These are phyloP conservation scores for Heterobasidion annosum DNA, from an alignment of 1,284 basidiomycete genomes.

Conservation along the genomic window DNA sequence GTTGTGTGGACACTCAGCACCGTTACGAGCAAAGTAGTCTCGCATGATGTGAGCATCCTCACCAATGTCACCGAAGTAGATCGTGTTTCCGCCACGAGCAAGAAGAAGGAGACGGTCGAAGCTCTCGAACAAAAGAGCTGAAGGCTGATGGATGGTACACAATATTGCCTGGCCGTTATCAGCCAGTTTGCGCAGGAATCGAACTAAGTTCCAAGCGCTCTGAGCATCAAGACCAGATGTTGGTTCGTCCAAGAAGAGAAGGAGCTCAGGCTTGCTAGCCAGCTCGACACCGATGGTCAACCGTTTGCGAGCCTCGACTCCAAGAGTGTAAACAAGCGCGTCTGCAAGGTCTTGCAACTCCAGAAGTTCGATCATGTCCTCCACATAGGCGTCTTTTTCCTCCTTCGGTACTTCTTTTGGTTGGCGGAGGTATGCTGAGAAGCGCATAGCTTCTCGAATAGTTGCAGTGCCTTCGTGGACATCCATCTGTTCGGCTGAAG, in stretches of 20 bases:
- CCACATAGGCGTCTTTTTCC: constrained; percentile 80
- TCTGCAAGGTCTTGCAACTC: constrained; percentile 59
- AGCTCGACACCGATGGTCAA: constrained; percentile 86
- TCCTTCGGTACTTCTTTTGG: constrained; percentile 58
- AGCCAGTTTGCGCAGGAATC: constrained; percentile 79
- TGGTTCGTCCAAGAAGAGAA: constrained; percentile 65
- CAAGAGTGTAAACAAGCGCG: constrained; percentile 51
- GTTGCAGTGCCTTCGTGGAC: constrained; percentile 84
- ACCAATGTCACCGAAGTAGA: constrained; percentile 79
- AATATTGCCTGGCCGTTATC: constrained; percentile 83
- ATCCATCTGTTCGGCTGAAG: constrained; percentile 76
- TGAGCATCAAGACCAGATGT: constrained; percentile 63
- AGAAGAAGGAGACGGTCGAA: constrained; percentile 70
- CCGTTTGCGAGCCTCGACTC: constrained; percentile 80
- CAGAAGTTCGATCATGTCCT: constrained; percentile 64
- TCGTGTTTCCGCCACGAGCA: constrained; percentile 61
- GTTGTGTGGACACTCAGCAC: constrained; percentile 56
- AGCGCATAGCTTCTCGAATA: constrained; percentile 84
- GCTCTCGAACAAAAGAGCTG: constrained; percentile 58
- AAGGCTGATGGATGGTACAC: constrained; percentile 73
- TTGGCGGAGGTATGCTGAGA: constrained; percentile 86
- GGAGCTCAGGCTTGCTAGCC: constrained; percentile 77
- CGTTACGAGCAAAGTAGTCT: constrained; percentile 62
- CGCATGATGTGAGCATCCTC: constrained; percentile 52
- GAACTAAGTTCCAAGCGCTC: constrained; percentile 79